Percentiles rank a stretch among this genome's conserved stretches.
These are phyloP conservation scores for Salvia splendens DNA, from an alignment of 257 asterid species.

Conservation along the genomic window DNA sequence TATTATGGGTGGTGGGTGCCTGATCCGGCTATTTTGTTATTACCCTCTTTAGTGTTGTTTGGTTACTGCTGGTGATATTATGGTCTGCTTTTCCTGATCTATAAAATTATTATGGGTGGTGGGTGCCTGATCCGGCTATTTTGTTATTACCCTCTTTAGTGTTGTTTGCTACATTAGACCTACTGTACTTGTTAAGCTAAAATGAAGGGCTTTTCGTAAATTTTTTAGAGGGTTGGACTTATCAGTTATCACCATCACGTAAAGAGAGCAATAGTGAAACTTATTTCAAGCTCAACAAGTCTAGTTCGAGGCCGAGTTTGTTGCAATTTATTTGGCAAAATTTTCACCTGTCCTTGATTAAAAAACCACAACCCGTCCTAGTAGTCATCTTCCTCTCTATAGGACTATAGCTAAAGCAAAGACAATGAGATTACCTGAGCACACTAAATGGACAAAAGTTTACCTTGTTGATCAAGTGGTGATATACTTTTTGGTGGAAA, in stretches of 20 bases:
- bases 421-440: not conserved
- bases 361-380: slow-evolving; percentile 5
- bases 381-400: slow-evolving; percentile 3
- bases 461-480: slow-evolving; percentile 11
- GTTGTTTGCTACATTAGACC: not conserved
- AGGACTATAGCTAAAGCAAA: slow-evolving; percentile 19
- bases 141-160: not conserved
- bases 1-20: not conserved
- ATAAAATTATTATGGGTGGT: not conserved
- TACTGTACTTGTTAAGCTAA: not conserved
- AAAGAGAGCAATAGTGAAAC: not conserved
- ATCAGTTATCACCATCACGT: not conserved
- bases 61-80: not conserved
- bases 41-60: not conserved
- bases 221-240: not conserved
- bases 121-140: not conserved
- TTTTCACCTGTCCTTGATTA: slow-evolving; percentile 1
- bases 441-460: not conserved
- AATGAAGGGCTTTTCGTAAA: not conserved
- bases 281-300: slow-evolving; percentile 6
- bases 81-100: slow-evolving; percentile 10
- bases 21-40: not conserved
- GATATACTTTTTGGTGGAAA: slow-evolving; percentile 3
- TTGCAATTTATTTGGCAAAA: not conserved
- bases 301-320: not conserved